Base-by-base conservation (phyloP, 371 early-diverging fungal genomes). In the Rhizopus arrhizus region DNA sequence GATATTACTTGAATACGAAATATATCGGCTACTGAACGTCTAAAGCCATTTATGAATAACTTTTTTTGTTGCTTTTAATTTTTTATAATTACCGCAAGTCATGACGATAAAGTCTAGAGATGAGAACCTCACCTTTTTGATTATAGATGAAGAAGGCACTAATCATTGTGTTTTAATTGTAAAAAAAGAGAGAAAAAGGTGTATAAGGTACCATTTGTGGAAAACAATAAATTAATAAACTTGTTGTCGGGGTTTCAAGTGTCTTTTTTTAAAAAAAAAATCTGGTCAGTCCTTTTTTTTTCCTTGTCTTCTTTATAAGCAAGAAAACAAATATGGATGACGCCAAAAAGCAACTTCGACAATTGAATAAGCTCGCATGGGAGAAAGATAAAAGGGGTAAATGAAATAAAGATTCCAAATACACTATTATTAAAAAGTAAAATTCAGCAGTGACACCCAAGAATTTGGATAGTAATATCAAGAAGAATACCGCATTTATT, bases 101-200 rank as follows among this genome's bases (percentile, higher is more conserved):
- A 61, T 92, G 91, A 38, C 97, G 86, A 72, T 95, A 97, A 28
- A 95, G 78, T 59, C 98, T 85, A 28, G 96, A 95, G 63, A 98
- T 96, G 56, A 98, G 92, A n/a, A 97, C 95, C 71, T 98, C 98
- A 36, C 98, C 98, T 70, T 97, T 97, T 64, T 91, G 92, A 77
- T 94, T 96, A 68, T 92, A 95, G 59, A 95, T 92, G 81, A 97
- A 96, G 54, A 97, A 85, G 7, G 91, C 94, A 71, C 90, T 89
- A 59, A 93, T 87, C 94, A 93, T 93, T 43, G 22, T 22, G 22
- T 22, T 22, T 22, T 38, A 45, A 46, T 31, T 28, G 52, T 35
- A 52, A 53, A 53, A 45, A 55, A 35, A 45, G 33, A n/a, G 29
- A 47, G 31, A 43, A 56, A 43, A 56, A 45, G n/a, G 22, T 45